Percentiles rank a stretch among this genome's conserved stretches.
Conservation (phyloP, 192 early-diverging fungal species). For the Kickxella alabastrina region DNA sequence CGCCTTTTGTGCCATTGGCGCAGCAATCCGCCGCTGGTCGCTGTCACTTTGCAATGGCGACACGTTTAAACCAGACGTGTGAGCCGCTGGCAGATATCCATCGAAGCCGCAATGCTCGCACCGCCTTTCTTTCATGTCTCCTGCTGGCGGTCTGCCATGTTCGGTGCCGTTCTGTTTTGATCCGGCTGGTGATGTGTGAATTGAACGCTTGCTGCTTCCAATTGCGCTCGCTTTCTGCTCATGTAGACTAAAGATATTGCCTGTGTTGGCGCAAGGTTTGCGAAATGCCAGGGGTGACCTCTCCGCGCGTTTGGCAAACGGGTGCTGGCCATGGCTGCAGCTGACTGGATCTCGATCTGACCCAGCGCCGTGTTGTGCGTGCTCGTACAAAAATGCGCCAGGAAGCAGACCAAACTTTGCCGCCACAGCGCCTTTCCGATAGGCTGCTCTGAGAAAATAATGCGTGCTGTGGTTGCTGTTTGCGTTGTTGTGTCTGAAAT, state of each 20-base stretch:
- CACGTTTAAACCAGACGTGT: neutral
- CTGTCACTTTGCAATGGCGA: neutral
- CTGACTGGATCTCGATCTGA: too few species aligned
- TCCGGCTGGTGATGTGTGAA: neutral
- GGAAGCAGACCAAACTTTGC: constrained; percentile 28
- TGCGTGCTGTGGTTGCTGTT: neutral
- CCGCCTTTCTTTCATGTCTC: neutral
- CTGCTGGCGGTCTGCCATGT: neutral
- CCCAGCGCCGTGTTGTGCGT: neutral
- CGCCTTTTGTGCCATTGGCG: constrained; percentile 17
- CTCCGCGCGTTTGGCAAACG: too few species aligned
- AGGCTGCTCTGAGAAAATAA: constrained; percentile 1
- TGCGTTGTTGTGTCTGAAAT: neutral
- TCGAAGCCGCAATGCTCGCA: neutral
- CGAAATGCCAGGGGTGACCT: too few species aligned
- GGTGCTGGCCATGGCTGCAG: too few species aligned
- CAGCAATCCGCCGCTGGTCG: constrained; percentile 10
- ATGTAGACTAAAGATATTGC: too few species aligned
- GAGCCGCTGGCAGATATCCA: neutral
- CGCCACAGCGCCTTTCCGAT: constrained; percentile 3
- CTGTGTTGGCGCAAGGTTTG: too few species aligned
- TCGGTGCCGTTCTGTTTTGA: neutral
- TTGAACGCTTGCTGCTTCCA: too few species aligned
- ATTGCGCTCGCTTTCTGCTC: too few species aligned
- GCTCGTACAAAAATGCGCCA: constrained; percentile 14